Base-by-base conservation (phyloP, 306 rosid genomes). In the Dryas octopetala region DNA sequence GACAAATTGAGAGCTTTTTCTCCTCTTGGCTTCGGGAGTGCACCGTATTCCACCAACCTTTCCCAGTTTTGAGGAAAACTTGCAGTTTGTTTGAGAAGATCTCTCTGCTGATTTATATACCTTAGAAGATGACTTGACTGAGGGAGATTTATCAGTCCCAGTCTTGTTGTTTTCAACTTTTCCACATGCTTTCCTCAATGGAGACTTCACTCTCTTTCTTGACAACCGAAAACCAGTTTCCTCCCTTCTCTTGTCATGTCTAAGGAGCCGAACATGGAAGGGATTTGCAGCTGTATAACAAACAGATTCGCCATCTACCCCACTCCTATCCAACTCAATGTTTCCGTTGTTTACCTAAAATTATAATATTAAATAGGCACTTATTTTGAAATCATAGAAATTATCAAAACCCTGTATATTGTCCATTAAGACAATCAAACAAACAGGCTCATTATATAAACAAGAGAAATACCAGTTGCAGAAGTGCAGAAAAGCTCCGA, bases 401-500 rank as follows among this genome's bases (percentile, higher is more conserved):
- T 13, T 1, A 59, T 61, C 5, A 46, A n/a, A 66, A 62, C 38
- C 28, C 38, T 32, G 32, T 48, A 16, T 15, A 7, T 67, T 2
- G 3, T 47, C 41, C 28, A 32, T 51, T 32, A 43, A 7, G 40
- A 44, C 26, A 28, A 40, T 74, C 43, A 69, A 67, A 57, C 44
- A 11, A 52, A 68, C 17, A 70, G 6, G 61, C 19, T 61, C 59
- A 52, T 26, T 9, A 32, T 23, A 19, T 17, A 77, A 44, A 74
- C 49, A 68, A 66, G 70, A 49, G 60, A 79, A 60, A 50, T 90
- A 95, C 97, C 97, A 95, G 76, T 80, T 95, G 99, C 78, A 95
- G 92, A 49, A 95, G 89, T 11, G 99, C 91, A 73, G 97, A 86
- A 81, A 95, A 95, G 81, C 92, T 95, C 81, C 99, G 86, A 59